Evolutionary conservation across 352 stramenopile species (phyloP).

Genomic region (Stramenopiles sp.): DNA sequence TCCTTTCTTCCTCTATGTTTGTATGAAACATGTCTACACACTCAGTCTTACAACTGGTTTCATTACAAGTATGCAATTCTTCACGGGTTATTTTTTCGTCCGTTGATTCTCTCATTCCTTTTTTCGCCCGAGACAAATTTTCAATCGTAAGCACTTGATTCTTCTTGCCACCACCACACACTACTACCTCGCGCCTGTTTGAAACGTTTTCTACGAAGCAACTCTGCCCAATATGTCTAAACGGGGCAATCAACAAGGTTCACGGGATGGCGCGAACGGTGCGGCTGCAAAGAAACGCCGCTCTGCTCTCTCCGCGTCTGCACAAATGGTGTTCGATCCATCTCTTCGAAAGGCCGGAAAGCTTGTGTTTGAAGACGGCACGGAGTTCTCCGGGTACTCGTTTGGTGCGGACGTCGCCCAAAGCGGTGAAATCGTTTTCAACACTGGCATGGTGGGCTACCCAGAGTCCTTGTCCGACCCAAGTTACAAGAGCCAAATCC

Average conservation of each 20-base stretch:
- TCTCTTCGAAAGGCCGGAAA: constrained; percentile 21
- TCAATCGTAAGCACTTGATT: too few relatives aligned
- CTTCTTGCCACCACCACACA: too few relatives aligned
- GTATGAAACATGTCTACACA: too few relatives aligned
- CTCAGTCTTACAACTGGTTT: too few relatives aligned
- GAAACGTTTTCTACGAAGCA: too few relatives aligned
- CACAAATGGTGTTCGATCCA: neutral
- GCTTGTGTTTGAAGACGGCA: constrained; percentile 59
- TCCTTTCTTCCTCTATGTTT: too few relatives aligned
- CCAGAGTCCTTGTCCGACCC: constrained; percentile 91
- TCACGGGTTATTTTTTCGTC: too few relatives aligned
- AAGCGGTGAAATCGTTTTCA: constrained; percentile 91
- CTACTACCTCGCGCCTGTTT: too few relatives aligned
- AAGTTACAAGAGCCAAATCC: constrained; percentile 87
- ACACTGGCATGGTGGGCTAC: constrained; percentile 96
- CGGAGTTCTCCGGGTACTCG: constrained; percentile 51
- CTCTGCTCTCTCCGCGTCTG: neutral
- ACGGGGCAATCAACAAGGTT: neutral
- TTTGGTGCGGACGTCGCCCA: constrained; percentile 70
- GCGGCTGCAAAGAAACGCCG: neutral
- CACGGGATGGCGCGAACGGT: neutral
- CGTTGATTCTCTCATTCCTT: too few relatives aligned
- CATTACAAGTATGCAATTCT: too few relatives aligned
- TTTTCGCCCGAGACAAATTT: too few relatives aligned
- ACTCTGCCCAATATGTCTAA: too few relatives aligned